Evolutionary conservation across 805 yeast species (phyloP), one percentile per base, ranked within the genome.

Genomic region (Candida sakaeoensis): DNA sequence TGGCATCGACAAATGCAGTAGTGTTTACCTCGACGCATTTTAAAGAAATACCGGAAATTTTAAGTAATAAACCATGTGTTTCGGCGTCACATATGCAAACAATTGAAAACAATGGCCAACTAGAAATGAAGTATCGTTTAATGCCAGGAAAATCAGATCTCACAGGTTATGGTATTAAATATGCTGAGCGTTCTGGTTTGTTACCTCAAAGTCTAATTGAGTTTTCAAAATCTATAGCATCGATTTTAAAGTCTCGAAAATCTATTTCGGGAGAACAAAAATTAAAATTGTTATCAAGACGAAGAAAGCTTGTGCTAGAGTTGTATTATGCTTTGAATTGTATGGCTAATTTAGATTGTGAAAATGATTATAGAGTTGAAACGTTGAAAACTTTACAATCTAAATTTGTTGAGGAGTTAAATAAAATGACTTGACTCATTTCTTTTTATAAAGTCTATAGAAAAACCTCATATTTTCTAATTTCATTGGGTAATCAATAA

Each of bases 391-490:
- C 39, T 23, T 22, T 43, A 8, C 44, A 40, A 30, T 4, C 12
- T 10, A 39, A 39, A 21, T 42, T 38, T 39, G 45, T 37, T 4
- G 40, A 36, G 22, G 40, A 42, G 29, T 36, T 43, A 13, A 43
- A 41, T 18, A 34, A 31, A 26, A 21, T 33, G 7, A 12, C 31
- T 25, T 34, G n/a, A 13, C 18, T 14, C 50, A 74, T 45, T 62
- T 70, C 65, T 77, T 80, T 50, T 74, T 68, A 61, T 86, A 88
- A 34, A 88, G 61, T 50, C 95, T 70, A 57, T 82, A 80, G 57
- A 88, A 87, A 57, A 85, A 85, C 44, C 96, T 72, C 95, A 87
- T 87, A 55, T 85, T 88, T 55, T 88, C 96, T 44, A 88, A 60
- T 50, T 85, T 84, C 61, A 85, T 63, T 3, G 67, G 63, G 49